phyloP scores from a whole-genome alignment of 371 early-diverging fungal genomes.

The Mortierella sp. region DNA sequence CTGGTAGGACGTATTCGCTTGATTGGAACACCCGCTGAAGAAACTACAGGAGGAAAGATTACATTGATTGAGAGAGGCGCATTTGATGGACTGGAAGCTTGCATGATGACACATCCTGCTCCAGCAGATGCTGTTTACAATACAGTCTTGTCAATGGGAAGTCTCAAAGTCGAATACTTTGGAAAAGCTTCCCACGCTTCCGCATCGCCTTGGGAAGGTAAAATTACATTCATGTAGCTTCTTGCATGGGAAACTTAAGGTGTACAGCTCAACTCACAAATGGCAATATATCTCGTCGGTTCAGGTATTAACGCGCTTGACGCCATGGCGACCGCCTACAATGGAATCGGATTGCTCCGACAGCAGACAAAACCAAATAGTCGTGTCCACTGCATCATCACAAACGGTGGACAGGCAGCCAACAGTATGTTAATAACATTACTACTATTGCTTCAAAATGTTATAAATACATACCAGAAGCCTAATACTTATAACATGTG shows the following conservation, averaged over 20 bases:
- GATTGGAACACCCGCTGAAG: slow-evolving; percentile 88
- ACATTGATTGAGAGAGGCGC: slow-evolving; percentile 71
- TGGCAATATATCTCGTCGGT: neutral
- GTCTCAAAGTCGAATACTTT: slow-evolving; percentile 69
- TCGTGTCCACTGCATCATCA: slow-evolving; percentile 82
- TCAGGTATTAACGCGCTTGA: slow-evolving; percentile 73
- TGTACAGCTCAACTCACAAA: neutral
- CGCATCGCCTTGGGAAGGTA: slow-evolving; percentile 56
- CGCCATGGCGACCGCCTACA: slow-evolving; percentile 66
- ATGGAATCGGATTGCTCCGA: slow-evolving; percentile 63
- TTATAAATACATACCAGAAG: too few species aligned
- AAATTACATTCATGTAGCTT: neutral
- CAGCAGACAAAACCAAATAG: slow-evolving; percentile 70
- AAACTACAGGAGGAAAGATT: slow-evolving; percentile 79
- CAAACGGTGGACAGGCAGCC: slow-evolving; percentile 73
- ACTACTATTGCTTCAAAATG: too few species aligned
- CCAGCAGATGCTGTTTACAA: slow-evolving; percentile 33
- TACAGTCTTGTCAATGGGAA: slow-evolving; percentile 58
- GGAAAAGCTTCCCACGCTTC: slow-evolving; percentile 73
- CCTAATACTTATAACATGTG: neutral
- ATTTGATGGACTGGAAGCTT: slow-evolving; percentile 72
- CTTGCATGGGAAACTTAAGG: too few species aligned
- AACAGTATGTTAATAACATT: slow-evolving; percentile 45
- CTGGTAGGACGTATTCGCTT: slow-evolving; percentile 72
- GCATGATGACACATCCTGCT: slow-evolving; percentile 86